A percentile compares a stretch with the other conserved stretches of the same genome.
phyloP scores from a whole-genome alignment of 805 yeast genomes.

The Yarrowia bubula region DNA sequence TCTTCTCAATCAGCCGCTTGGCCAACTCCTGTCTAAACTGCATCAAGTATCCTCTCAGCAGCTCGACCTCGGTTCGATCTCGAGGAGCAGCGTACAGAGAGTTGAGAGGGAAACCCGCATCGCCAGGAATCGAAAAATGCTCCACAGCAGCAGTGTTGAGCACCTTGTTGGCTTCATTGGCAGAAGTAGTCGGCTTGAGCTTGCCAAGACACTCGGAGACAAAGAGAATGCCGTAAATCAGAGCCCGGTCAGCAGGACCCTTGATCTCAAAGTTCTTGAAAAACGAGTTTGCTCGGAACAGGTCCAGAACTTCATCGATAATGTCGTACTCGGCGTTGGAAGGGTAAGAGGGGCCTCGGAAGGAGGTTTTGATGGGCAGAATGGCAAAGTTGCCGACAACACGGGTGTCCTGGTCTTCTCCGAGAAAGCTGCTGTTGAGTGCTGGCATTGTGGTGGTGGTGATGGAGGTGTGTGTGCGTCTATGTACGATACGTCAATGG shows the following conservation, averaged over 20 bases:
- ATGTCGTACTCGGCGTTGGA: slow-evolving; percentile 75
- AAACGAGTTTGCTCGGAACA: slow-evolving; percentile 93
- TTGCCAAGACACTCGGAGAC: slow-evolving; percentile 79
- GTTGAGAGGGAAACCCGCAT: slow-evolving; percentile 89
- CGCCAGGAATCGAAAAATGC: slow-evolving; percentile 90
- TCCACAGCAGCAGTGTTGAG: slow-evolving; percentile 85
- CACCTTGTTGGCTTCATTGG: slow-evolving; percentile 44
- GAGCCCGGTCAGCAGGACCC: slow-evolving; percentile 88
- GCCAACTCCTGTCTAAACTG: slow-evolving; percentile 96
- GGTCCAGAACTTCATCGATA: slow-evolving; percentile 83
- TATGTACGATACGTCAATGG: neutral
- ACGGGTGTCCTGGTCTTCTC: slow-evolving; percentile 37
- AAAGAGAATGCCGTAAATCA: slow-evolving; percentile 90
- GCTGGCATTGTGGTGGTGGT: slow-evolving; percentile 32
- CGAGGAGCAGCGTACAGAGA: slow-evolving; percentile 70
- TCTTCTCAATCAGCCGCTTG: slow-evolving; percentile 67
- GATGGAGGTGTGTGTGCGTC: neutral
- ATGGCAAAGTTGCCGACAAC: slow-evolving; percentile 71
- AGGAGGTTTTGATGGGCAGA: slow-evolving; percentile 79
- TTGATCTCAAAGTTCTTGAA: slow-evolving; percentile 96
- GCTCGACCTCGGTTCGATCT: slow-evolving; percentile 71
- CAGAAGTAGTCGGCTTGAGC: slow-evolving; percentile 50
- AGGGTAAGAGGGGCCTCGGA: slow-evolving; percentile 90
- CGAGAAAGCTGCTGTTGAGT: slow-evolving; percentile 41
- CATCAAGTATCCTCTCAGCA: slow-evolving; percentile 75